Percentiles rank a stretch among this genome's conserved stretches.
These are phyloP conservation scores for Ogataea paraovalis DNA, from an alignment of 805 yeast species.

Conservation along the genomic window DNA sequence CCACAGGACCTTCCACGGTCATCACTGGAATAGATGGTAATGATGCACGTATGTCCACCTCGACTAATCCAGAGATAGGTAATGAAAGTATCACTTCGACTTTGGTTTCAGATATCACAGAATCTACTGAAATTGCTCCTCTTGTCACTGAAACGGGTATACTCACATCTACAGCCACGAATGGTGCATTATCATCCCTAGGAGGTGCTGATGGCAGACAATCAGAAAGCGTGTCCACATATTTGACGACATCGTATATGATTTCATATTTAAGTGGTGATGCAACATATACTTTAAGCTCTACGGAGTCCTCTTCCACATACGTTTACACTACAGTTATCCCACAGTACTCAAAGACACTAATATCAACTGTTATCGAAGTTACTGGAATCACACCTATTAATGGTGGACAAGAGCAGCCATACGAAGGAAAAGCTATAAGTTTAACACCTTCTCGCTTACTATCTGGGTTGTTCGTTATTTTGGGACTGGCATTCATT, in stretches of 20 bases:
- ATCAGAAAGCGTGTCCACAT: background rate
- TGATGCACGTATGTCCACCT: background rate
- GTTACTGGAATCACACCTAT: background rate
- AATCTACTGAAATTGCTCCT: too few relatives aligned
- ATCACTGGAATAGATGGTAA: background rate
- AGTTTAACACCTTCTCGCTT: background rate
- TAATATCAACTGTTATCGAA: background rate
- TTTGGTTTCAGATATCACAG: too few relatives aligned
- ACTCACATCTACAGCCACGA: too few relatives aligned
- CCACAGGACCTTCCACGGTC: background rate
- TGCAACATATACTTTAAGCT: background rate
- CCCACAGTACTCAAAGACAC: background rate
- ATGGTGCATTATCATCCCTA: background rate
- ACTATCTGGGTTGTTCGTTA: background rate
- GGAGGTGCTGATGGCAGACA: background rate
- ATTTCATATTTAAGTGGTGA: background rate
- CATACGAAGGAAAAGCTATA: background rate
- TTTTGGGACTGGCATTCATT: background rate
- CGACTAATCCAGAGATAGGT: background rate
- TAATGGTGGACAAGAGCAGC: background rate
- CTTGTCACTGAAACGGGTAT: too few relatives aligned
- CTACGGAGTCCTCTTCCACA: background rate
- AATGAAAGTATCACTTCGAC: background rate
- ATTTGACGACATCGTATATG: conserved; percentile 1
- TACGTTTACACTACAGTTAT: conserved; percentile 1